Evolutionary conservation across 2,329 filamentous ascomycete species (phyloP), one percentile per base, ranked within the genome.

Genomic region (Neonectria magnoliae): DNA sequence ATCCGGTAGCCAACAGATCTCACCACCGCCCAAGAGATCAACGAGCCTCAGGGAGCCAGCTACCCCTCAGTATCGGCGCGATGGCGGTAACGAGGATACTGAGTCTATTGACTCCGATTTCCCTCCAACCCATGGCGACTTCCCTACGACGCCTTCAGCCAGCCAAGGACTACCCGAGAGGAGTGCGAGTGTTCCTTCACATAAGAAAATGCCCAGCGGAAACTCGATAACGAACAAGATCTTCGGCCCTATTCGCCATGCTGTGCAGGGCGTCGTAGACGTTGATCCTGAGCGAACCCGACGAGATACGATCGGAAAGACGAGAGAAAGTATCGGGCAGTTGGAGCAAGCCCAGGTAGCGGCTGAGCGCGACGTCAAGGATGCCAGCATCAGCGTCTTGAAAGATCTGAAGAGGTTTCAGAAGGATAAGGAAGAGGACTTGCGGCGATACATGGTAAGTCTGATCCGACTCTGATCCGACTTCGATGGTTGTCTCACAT

Each of bases 81-180:
- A 91, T 61, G 85, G 84, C 56, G 85, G 85, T 72, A 81, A 83
- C 75, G 92, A 95, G 64, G 93, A 97, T 73, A 93, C 93, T 2
- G 92, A 92, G 29, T 97, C 93, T 1, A 94, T 98, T 64, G 96
- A 99, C 78, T 97, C 94, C 0, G 96, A 98, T 77, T 99, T 99
- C 69, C 94, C 95, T 3, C 92, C 94, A 1, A 97, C 92, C 1
- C 93, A 97, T 73, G 91, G 91, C 44, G 93, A 96, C 62, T 81
- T 87, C 36, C 69, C 78, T 18, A 84, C 89, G n/a, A 83, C 84
- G 20, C 88, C 91, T n/a, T 91, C 93, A 20, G 90, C 92, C 42
- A 88, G 89, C 65, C 91, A 97, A 76, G 91, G 91, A 16, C 83
- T 87, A 14, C 90, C 91, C 13, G 83, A 89, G 80, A 77, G 85